phyloP scores from a whole-genome alignment of 371 early-diverging fungal genomes.

The Rhizopus microsporus region DNA sequence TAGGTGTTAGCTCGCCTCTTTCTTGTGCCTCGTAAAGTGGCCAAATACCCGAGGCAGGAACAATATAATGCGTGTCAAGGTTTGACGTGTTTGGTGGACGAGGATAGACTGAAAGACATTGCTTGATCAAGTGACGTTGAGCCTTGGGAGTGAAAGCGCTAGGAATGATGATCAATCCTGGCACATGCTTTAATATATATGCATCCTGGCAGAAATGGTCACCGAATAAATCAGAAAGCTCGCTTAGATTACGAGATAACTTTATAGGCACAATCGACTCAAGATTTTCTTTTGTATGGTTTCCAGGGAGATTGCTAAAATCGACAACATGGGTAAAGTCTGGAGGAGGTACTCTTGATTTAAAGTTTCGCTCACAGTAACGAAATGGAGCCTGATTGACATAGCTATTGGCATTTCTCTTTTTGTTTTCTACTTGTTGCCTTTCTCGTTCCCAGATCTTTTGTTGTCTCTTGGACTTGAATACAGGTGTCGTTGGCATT shows the following conservation, averaged over 20 bases:
- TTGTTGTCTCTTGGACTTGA: slow-evolving; percentile 45
- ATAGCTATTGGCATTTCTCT: slow-evolving; percentile 30
- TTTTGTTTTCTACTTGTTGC: slow-evolving; percentile 26
- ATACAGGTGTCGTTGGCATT: slow-evolving; percentile 10
- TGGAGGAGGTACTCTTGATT: slow-evolving; percentile 56
- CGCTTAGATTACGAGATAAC: slow-evolving; percentile 22
- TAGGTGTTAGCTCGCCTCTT: slow-evolving; percentile 20
- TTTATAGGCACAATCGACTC: slow-evolving; percentile 32
- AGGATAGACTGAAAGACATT: slow-evolving; percentile 68
- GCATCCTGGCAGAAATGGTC: slow-evolving; percentile 12
- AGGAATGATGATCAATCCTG: slow-evolving; percentile 69
- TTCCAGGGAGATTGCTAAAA: slow-evolving; percentile 33
- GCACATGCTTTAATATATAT: slow-evolving; percentile 21
- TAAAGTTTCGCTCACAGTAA: slow-evolving; percentile 71
- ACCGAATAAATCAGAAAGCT: slow-evolving; percentile 25
- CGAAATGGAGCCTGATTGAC: slow-evolving; percentile 79
- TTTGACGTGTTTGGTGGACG: slow-evolving; percentile 77
- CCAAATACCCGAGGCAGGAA: slow-evolving; percentile 76
- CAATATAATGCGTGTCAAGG: slow-evolving; percentile 80
- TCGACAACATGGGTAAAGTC: slow-evolving; percentile 64
- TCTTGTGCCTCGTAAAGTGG: slow-evolving; percentile 45
- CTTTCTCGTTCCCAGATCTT: slow-evolving; percentile 40
- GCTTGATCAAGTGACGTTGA: slow-evolving; percentile 64
- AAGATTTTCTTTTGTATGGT: slow-evolving; percentile 19
- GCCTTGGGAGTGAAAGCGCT: slow-evolving; percentile 66